phyloP scores from a whole-genome alignment of 1,139 yeast genomes.

The Diutina ranongensis region DNA sequence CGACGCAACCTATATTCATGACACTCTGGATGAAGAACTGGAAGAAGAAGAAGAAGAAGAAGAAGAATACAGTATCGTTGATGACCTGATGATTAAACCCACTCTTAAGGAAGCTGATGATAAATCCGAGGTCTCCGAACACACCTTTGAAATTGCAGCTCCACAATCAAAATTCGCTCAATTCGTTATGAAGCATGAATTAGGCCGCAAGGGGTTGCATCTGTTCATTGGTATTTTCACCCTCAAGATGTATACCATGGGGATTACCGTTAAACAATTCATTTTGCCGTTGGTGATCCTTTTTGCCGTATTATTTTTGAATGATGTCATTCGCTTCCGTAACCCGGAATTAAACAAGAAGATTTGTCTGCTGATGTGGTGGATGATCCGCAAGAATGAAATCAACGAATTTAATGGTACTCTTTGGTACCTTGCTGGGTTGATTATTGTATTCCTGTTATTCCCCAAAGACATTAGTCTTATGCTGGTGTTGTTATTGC shows the following conservation, averaged over 20 bases:
- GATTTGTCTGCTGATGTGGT: slow-evolving; percentile 60
- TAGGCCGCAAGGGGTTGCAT: slow-evolving; percentile 80
- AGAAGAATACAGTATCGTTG: neutral
- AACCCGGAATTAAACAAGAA: slow-evolving; percentile 48
- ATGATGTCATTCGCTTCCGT: slow-evolving; percentile 61
- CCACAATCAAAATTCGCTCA: neutral
- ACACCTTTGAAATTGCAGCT: neutral
- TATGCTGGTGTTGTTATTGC: slow-evolving; percentile 63
- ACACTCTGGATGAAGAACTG: neutral
- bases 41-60: slow-evolving; percentile 3
- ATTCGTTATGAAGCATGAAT: slow-evolving; percentile 50
- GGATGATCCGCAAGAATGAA: slow-evolving; percentile 76
- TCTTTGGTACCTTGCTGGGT: slow-evolving; percentile 73
- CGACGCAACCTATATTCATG: slow-evolving; percentile 2
- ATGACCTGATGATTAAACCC: slow-evolving; percentile 2
- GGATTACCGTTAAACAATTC: slow-evolving; percentile 43
- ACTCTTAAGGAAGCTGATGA: neutral
- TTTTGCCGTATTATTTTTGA: slow-evolving; percentile 42
- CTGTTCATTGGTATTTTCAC: slow-evolving; percentile 80
- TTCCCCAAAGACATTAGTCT: slow-evolving; percentile 76
- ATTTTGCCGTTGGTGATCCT: slow-evolving; percentile 46
- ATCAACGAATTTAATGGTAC: slow-evolving; percentile 66
- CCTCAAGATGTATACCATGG: slow-evolving; percentile 56
- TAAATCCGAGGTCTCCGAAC: neutral
- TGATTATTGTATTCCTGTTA: slow-evolving; percentile 52